Evolutionary conservation across 768 basidiomycete genomes (phyloP).

Genomic region (Stropharia rugosoannulata): DNA sequence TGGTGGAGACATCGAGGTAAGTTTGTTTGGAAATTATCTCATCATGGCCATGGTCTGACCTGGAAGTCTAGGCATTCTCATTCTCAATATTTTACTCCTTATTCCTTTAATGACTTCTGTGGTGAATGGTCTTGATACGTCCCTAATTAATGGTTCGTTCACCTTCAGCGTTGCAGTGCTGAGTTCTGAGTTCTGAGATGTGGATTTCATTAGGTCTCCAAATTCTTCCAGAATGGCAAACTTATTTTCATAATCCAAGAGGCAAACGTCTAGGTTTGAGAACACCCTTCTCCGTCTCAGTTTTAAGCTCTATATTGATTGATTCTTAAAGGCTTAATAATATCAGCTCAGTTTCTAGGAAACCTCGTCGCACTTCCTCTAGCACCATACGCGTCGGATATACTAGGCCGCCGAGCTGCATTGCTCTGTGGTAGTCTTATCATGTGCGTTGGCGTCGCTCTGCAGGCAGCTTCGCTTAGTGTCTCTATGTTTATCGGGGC

Average conservation of each 20-base stretch:
- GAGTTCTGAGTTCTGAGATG: conserved; percentile 19
- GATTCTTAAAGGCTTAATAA: conserved; percentile 51
- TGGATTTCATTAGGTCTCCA: conserved; percentile 49
- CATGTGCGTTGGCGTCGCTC: conserved; percentile 62
- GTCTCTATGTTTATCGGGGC: conserved; percentile 57
- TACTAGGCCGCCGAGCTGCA: conserved; percentile 57
- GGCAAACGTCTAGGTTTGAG: conserved; percentile 47
- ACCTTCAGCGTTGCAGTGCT: neutral
- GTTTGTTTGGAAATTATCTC: conserved; percentile 6
- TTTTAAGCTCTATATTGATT: neutral
- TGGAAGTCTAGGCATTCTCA: conserved; percentile 45
- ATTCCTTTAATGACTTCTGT: conserved; percentile 68
- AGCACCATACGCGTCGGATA: conserved; percentile 59
- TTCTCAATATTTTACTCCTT: conserved; percentile 56
- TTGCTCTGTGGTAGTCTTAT: conserved; percentile 60
- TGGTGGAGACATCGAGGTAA: conserved; percentile 66
- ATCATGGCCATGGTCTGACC: neutral
- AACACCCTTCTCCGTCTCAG: neutral
- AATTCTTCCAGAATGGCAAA: conserved; percentile 63
- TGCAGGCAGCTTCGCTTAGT: conserved; percentile 47
- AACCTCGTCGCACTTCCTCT: conserved; percentile 61
- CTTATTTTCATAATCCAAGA: conserved; percentile 51
- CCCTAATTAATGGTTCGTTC: conserved; percentile 49
- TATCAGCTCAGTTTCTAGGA: conserved; percentile 65
- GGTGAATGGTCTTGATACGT: conserved; percentile 68